These are phyloP conservation scores for Cyclotella cryptica DNA, from an alignment of 108 stramenopile species.

Conservation along the genomic window DNA sequence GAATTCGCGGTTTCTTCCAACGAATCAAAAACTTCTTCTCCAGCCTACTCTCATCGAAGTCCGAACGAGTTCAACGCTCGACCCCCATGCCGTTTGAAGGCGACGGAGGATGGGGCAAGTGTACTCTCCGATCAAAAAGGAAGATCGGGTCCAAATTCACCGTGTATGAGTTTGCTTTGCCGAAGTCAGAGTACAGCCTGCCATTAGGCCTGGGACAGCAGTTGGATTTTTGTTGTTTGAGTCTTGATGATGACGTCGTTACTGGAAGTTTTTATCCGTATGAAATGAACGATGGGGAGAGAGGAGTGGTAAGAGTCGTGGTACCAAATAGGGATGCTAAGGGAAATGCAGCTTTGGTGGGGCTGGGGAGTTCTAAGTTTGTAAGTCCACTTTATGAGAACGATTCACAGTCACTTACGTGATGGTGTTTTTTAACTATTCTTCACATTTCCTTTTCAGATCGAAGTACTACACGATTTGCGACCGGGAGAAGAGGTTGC, in stretches of 20 bases:
- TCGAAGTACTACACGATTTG: conserved; percentile 63
- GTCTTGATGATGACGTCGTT: conserved; percentile 57
- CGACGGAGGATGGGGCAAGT: conserved; percentile 69
- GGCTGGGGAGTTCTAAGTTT: conserved; percentile 58
- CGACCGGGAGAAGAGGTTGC: conserved; percentile 79
- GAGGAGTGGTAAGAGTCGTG: conserved; percentile 35
- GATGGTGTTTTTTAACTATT: neutral
- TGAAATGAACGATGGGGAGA: conserved; percentile 25
- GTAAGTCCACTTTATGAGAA: conserved; percentile 40
- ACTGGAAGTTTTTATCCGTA: conserved; percentile 67
- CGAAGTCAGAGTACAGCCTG: conserved; percentile 55
- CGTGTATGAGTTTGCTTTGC: conserved; percentile 66
- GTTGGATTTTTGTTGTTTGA: conserved; percentile 69
- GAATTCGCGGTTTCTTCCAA: conserved; percentile 5
- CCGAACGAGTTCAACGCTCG: conserved; percentile 16
- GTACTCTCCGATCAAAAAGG: conserved; percentile 54
- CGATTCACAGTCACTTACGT: neutral
- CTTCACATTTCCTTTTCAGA: conserved; percentile 23
- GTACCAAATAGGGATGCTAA: conserved; percentile 38
- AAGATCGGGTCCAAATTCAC: conserved; percentile 58
- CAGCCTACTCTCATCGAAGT: neutral
- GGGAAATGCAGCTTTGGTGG: conserved; percentile 53
- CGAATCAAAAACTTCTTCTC: neutral
- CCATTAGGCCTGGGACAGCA: conserved; percentile 69
- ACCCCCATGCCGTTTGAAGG: conserved; percentile 67